A percentile compares a stretch with the other conserved stretches of the same genome.
These are phyloP conservation scores for Omphalotus guepiniiformis DNA, from an alignment of 768 basidiomycete species.

Conservation along the genomic window DNA sequence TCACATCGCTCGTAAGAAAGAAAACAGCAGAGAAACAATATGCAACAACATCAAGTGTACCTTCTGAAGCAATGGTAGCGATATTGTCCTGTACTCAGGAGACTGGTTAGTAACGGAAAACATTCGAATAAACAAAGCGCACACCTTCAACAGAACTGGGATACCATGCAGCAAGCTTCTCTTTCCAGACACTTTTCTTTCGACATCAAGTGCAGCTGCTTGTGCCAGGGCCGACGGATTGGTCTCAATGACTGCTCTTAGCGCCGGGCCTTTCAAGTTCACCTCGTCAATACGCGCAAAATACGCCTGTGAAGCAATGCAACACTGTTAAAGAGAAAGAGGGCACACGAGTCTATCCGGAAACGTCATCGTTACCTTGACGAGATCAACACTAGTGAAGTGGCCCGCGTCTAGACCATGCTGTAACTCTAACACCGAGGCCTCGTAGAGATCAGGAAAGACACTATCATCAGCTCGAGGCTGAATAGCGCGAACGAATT, in stretches of 20 bases:
- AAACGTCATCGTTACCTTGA: too few relatives aligned
- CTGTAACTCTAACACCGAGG: constrained; percentile 51
- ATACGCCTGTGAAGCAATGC: constrained; percentile 40
- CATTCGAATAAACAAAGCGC: not conserved
- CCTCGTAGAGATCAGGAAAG: constrained; percentile 59
- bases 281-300: constrained; percentile 41
- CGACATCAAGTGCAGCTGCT: constrained; percentile 29
- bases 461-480: too few relatives aligned
- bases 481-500: too few relatives aligned
- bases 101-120: not conserved
- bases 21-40: not conserved
- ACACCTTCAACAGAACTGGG: constrained; percentile 30
- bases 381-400: constrained; percentile 59
- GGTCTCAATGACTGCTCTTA: constrained; percentile 36
- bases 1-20: not conserved
- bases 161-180: constrained; percentile 33
- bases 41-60: constrained; percentile 7
- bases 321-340: too few relatives aligned
- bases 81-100: not conserved
- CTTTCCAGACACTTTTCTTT: constrained; percentile 23
- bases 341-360: too few relatives aligned
- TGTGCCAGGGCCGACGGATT: constrained; percentile 33
- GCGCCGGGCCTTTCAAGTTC: constrained; percentile 30
- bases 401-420: constrained; percentile 42
- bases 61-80: constrained; percentile 20